Conservation (phyloP, 2,329 filamentous ascomycete species). For the Colletotrichum spinosum region DNA sequence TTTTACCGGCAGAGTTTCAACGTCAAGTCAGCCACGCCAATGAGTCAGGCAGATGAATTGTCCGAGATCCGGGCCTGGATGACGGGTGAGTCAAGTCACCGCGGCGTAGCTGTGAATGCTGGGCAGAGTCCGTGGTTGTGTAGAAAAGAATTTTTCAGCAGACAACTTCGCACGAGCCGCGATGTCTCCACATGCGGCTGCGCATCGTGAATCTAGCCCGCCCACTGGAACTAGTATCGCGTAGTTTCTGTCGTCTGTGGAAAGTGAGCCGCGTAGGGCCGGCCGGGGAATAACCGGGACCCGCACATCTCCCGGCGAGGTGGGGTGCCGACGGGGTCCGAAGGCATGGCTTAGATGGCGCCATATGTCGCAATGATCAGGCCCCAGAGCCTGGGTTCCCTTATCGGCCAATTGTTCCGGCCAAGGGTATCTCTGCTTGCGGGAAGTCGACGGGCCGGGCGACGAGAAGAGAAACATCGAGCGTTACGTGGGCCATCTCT, state of each 20-base stretch:
- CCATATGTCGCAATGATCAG: constrained; percentile 32
- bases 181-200: constrained; percentile 5
- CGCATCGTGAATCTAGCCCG: background rate
- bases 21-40: constrained; percentile 13
- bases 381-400: constrained; percentile 25
- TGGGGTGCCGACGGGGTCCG: constrained; percentile 24
- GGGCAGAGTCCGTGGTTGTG: constrained; percentile 8
- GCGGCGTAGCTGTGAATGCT: background rate
- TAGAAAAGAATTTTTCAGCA: background rate
- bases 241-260: background rate
- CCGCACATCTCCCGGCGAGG: constrained; percentile 13
- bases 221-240: background rate
- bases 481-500: constrained; percentile 6
- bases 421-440: background rate
- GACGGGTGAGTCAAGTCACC: background rate
- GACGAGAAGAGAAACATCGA: background rate
- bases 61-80: constrained; percentile 15
- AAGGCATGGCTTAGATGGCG: constrained; percentile 29
- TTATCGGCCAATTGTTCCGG: constrained; percentile 12
- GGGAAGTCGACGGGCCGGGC: background rate
- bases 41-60: constrained; percentile 6
- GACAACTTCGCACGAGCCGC: background rate
- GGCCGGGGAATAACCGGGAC: constrained; percentile 9
- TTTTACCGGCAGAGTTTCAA: constrained; percentile 22
- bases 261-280: background rate